Conservation (phyloP, 2,329 filamentous ascomycete genomes). For the Pseudopyricularia cyperi region DNA sequence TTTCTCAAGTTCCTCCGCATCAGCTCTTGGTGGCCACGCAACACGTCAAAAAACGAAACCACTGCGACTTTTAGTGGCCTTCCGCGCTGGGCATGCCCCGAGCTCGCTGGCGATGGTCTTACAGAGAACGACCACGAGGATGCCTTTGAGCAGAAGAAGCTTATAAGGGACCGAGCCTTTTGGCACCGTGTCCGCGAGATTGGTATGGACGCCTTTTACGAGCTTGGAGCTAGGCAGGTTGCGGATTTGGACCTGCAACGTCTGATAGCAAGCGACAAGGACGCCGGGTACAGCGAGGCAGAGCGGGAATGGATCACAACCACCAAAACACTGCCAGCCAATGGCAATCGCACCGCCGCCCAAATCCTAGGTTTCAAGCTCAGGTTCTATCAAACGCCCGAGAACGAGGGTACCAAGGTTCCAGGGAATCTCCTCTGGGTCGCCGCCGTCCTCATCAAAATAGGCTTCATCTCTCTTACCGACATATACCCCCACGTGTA, state of each 20-base stretch:
- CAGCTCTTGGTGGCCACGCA: conserved; percentile 94
- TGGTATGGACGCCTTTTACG: conserved; percentile 77
- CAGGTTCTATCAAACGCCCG: conserved; percentile 66
- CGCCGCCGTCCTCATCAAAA: conserved; percentile 84
- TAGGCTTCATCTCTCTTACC: conserved; percentile 85
- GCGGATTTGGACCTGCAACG: conserved; percentile 42
- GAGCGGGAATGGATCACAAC: conserved; percentile 64
- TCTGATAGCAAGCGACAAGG: conserved; percentile 26
- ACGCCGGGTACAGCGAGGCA: conserved; percentile 41
- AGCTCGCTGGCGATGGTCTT: conserved; percentile 47
- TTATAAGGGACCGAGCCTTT: conserved; percentile 59
- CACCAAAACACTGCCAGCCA: conserved; percentile 70
- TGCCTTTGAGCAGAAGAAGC: conserved; percentile 39
- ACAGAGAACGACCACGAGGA: conserved; percentile 64
- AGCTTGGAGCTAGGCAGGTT: conserved; percentile 63
- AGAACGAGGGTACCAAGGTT: conserved; percentile 55
- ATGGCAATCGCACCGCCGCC: conserved; percentile 81
- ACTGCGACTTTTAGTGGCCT: conserved; percentile 33
- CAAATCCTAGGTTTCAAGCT: conserved; percentile 96
- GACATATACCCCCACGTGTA: conserved; percentile 90
- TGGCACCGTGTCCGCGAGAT: conserved; percentile 68
- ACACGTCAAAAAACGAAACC: conserved; percentile 24
- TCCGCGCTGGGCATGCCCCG: conserved; percentile 76
- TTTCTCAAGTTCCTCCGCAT: conserved; percentile 85
- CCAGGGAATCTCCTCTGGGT: conserved; percentile 90